These are phyloP conservation scores for Forsythia suspensa DNA, from an alignment of 257 asterid genomes.

Conservation along the genomic window DNA sequence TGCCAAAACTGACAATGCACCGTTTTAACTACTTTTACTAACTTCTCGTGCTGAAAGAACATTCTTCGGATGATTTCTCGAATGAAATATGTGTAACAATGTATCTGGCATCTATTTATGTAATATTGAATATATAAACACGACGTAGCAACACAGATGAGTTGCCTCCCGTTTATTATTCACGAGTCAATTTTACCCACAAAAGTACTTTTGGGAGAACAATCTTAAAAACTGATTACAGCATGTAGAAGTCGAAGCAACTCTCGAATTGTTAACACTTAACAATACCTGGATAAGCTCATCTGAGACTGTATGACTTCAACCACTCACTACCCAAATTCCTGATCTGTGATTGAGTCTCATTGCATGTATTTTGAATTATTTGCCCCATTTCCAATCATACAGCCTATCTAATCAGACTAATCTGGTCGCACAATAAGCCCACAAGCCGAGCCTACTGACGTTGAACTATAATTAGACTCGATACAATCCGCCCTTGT, in stretches of 20 bases:
- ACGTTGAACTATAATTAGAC: background rate
- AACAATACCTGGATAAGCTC: too few species aligned
- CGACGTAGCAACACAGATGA: background rate
- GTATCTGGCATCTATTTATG: background rate
- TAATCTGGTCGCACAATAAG: conserved; percentile 48
- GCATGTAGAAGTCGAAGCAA: conserved; percentile 1
- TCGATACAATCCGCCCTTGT: too few species aligned
- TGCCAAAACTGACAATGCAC: conserved; percentile 7
- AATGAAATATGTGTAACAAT: background rate
- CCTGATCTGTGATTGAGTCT: too few species aligned
- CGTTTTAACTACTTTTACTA: background rate
- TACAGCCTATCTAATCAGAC: conserved; percentile 51
- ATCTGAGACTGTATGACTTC: too few species aligned
- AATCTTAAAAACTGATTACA: background rate
- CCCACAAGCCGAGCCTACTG: conserved; percentile 8
- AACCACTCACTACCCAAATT: too few species aligned
- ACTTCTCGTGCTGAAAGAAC: background rate
- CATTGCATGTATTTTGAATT: conserved; percentile 32
- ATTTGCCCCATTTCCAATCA: conserved; percentile 58
- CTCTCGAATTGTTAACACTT: conserved; percentile 2
- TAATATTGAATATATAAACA: background rate
- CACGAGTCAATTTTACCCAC: too few species aligned
- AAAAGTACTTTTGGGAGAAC: too few species aligned
- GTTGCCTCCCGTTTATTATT: background rate
- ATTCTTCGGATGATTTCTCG: background rate